Evolutionary conservation across 352 stramenopile species (phyloP), one percentile per base, ranked within the genome.

Genomic region (Globisporangium barbulae): DNA sequence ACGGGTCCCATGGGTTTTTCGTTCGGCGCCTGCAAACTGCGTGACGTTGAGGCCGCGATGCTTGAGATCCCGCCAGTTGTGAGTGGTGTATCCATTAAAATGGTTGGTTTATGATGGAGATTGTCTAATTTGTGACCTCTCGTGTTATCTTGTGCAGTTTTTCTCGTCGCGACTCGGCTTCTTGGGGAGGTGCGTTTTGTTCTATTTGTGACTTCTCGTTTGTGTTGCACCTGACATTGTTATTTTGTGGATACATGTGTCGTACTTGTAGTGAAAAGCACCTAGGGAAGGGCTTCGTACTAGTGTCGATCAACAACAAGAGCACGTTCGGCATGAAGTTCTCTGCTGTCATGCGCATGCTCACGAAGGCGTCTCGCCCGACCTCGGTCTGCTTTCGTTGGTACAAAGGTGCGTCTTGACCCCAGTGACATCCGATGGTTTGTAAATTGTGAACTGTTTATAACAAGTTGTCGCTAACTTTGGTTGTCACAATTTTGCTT

Each of bases 321-420:
- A 90, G 81, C 61, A 94, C 83, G 3, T 90, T 91, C 58, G 82
- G 83, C 6, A 59, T 65, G 63, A 68, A 62, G 21, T 93, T 92
- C 63, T 50, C 64, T 1, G 66, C 71, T 12, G 73, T 89, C 10
- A 83, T 89, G 56, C 76, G 78, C 53, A 68, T 78, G 41, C 52
- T 93, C 33, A 69, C 76, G 15, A 78, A 75, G 19, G 85, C 83
- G 10, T 86, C 82, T 3, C 72, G 79, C 12, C 83, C 85, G 5
- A 92, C 85, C 1, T 79, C 81, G 3, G 62, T 94, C 30, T 89
- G 76, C 61, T 93, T 94, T 53, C 83, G 85, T 60, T 91, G 81
- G 81, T 94, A 85, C 58, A 76, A 86, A 65, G 78, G 78, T 87
- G 59, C 28, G 66, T 45, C 13, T 47, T 47, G 2, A 13, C 4